Percentiles rank a stretch among this genome's conserved stretches.
Conservation (phyloP, 2,329 filamentous ascomycete genomes). For the Periconia macrospinosa region DNA sequence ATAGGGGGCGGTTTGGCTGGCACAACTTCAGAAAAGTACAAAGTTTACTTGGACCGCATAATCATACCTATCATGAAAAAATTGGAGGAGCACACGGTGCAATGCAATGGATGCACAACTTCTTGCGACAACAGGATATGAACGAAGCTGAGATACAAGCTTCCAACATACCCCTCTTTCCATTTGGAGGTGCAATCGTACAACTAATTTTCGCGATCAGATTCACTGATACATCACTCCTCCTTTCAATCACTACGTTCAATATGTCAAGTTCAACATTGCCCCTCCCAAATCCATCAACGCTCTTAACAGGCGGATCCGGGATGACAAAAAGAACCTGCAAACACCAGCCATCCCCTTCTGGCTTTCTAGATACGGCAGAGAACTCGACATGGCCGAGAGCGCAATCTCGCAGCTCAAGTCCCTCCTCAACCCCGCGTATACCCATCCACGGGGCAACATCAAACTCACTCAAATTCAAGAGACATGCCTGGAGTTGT, state of each 20-base stretch:
- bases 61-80: conserved; percentile 18
- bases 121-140: conserved; percentile 25
- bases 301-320: conserved; percentile 20
- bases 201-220: conserved; percentile 5
- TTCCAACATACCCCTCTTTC: conserved; percentile 14
- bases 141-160: conserved; percentile 3
- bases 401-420: neutral
- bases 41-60: conserved; percentile 18
- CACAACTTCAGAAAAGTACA: neutral
- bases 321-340: conserved; percentile 5
- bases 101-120: conserved; percentile 22
- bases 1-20: neutral
- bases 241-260: conserved; percentile 25
- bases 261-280: conserved; percentile 22
- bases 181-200: conserved; percentile 8
- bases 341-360: conserved; percentile 10
- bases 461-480: conserved; percentile 18
- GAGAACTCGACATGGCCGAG: neutral
- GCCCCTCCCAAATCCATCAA: conserved; percentile 20
- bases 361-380: conserved; percentile 27
- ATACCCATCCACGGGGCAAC: neutral
- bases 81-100: conserved; percentile 19
- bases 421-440: neutral
- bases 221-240: conserved; percentile 14
- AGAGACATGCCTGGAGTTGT: conserved; percentile 18